Evolutionary conservation across 2,329 filamentous ascomycete genomes (phyloP).

Genomic region (Colletotrichum falcatum): DNA sequence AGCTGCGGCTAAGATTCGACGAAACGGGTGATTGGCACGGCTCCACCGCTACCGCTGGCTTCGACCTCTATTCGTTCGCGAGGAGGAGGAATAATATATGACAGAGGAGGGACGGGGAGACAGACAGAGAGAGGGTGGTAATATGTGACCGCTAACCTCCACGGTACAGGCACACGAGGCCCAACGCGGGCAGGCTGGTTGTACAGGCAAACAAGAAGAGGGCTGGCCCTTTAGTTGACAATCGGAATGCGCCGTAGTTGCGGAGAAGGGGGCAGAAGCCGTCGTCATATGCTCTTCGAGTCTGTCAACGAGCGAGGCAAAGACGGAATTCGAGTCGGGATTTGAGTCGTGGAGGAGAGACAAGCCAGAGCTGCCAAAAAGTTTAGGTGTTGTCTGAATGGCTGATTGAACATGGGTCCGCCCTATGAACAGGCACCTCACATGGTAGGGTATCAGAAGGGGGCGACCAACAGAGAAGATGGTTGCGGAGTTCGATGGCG

Average conservation of each 20-base stretch:
- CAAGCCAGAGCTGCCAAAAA: constrained; percentile 12
- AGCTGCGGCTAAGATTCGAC: constrained; percentile 40
- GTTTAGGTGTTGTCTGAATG: constrained; percentile 26
- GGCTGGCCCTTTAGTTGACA: neutral
- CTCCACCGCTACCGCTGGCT: constrained; percentile 32
- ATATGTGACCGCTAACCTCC: constrained; percentile 4
- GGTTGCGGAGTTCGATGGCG: constrained; percentile 22
- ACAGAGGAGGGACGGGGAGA: constrained; percentile 7
- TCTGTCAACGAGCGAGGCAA: constrained; percentile 5
- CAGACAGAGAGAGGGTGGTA: neutral
- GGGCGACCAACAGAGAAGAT: constrained; percentile 1
- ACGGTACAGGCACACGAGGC: constrained; percentile 7
- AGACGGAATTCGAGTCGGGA: neutral
- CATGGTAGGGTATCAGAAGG: constrained; percentile 13
- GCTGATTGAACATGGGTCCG: constrained; percentile 17
- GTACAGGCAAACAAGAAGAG: constrained; percentile 11
- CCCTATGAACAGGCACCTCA: constrained; percentile 36
- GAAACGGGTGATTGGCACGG: constrained; percentile 32
- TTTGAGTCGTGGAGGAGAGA: constrained; percentile 1
- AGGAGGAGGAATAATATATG: constrained; percentile 5
- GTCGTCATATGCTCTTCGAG: neutral
- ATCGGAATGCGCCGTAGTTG: neutral
- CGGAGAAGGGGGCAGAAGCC: neutral
- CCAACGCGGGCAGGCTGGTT: constrained; percentile 10
- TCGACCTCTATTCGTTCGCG: constrained; percentile 24